phyloP scores from a whole-genome alignment of 2,329 filamentous ascomycete species.

The Penicillium sp. region DNA sequence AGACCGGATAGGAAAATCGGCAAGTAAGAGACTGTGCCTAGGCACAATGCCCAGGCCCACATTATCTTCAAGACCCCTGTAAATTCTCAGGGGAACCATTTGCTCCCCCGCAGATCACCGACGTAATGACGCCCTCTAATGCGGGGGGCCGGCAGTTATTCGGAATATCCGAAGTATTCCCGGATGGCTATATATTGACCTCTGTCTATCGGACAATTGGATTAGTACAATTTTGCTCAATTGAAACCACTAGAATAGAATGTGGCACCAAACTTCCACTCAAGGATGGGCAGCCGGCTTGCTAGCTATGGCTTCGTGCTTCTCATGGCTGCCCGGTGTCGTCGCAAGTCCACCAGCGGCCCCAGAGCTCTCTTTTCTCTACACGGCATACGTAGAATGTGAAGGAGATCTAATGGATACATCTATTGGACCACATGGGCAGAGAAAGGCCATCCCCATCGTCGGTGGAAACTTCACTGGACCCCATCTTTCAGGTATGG shows the following conservation, averaged over 20 bases:
- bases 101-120: not conserved
- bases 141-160: not conserved
- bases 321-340: not conserved
- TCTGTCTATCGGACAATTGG: not conserved
- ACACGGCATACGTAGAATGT: constrained; percentile 27
- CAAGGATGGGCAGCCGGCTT: not conserved
- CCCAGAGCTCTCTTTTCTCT: constrained; percentile 23
- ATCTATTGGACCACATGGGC: constrained; percentile 19
- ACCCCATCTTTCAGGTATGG: constrained; percentile 21
- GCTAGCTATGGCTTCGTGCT: not conserved
- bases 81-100: not conserved
- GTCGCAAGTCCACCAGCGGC: not conserved
- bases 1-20: not conserved
- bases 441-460: constrained; percentile 27
- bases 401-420: constrained; percentile 19
- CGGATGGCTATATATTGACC: not conserved
- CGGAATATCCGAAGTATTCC: not conserved
- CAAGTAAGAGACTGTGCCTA: not conserved
- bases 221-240: not conserved
- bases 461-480: constrained; percentile 31
- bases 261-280: not conserved
- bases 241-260: not conserved
- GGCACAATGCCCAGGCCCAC: not conserved
- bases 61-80: not conserved
- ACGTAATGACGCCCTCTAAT: not conserved